Conservation (phyloP, 2,329 filamentous ascomycete genomes). For the Xylaria hypoxylon region DNA sequence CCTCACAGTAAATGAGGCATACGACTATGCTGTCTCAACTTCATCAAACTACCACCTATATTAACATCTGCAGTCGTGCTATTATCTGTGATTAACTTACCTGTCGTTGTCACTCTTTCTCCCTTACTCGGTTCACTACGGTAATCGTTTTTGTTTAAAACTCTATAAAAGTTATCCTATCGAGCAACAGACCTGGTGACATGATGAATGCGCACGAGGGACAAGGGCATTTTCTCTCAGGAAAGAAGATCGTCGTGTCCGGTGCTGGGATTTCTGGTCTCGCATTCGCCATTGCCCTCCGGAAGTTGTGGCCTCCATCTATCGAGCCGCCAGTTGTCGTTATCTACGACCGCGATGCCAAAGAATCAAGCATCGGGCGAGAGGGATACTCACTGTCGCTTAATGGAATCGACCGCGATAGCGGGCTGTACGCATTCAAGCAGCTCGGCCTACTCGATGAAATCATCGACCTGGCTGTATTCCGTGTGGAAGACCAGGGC, state of each 20-base stretch:
- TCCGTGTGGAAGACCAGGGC: slow-evolving; percentile 45
- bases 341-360: slow-evolving; percentile 58
- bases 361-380: slow-evolving; percentile 47
- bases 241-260: slow-evolving; percentile 58
- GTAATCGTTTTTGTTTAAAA: not conserved
- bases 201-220: slow-evolving; percentile 10
- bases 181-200: not conserved
- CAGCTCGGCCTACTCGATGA: slow-evolving; percentile 55
- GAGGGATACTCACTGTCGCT: slow-evolving; percentile 57
- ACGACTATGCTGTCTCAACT: not conserved
- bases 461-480: slow-evolving; percentile 49
- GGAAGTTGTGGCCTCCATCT: slow-evolving; percentile 53
- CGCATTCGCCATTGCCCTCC: slow-evolving; percentile 56
- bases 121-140: not conserved
- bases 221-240: slow-evolving; percentile 39
- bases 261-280: slow-evolving; percentile 59
- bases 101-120: not conserved
- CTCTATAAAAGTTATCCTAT: not conserved
- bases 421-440: slow-evolving; percentile 55
- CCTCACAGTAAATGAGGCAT: not conserved
- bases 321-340: slow-evolving; percentile 51
- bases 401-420: slow-evolving; percentile 50
- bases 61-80: not conserved
- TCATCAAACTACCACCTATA: not conserved
- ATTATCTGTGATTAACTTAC: not conserved